Conservation (phyloP, 1,284 basidiomycete genomes). For the Ustilago xerochloae region DNA sequence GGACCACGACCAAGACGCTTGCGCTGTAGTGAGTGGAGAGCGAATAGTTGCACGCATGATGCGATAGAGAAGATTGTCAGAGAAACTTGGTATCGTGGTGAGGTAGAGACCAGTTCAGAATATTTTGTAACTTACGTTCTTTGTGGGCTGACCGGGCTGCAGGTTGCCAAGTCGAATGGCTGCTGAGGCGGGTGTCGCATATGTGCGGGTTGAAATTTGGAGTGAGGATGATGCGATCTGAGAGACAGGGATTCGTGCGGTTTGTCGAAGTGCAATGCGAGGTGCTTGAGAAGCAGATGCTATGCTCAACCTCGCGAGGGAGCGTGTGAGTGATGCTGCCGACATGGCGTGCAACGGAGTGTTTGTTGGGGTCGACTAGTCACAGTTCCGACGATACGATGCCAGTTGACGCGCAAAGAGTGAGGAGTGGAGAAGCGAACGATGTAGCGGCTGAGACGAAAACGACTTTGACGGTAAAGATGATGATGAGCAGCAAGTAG, state of each 20-base stretch:
- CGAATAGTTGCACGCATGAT: too few relatives aligned
- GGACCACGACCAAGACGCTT: constrained; percentile 94
- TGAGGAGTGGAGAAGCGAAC: too few relatives aligned
- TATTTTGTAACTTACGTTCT: constrained; percentile 23
- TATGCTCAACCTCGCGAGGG: constrained; percentile 29
- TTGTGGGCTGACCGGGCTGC: constrained; percentile 45
- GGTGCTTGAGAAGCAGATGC: constrained; percentile 22
- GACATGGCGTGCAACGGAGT: constrained; percentile 16
- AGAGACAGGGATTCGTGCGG: constrained; percentile 11
- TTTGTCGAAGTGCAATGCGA: constrained; percentile 11
- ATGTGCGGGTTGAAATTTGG: constrained; percentile 15
- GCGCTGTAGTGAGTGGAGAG: constrained; percentile 73
- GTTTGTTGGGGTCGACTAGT: too few relatives aligned
- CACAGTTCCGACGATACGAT: too few relatives aligned
- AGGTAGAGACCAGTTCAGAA: too few relatives aligned
- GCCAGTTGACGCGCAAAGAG: too few relatives aligned
- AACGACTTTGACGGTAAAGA: neutral
- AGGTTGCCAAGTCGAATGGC: constrained; percentile 44
- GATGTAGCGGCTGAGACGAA: too few relatives aligned
- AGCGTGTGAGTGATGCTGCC: constrained; percentile 36
- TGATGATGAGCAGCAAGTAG: constrained; percentile 1
- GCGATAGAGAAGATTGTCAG: too few relatives aligned
- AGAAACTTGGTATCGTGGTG: too few relatives aligned
- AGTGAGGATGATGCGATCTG: constrained; percentile 15
- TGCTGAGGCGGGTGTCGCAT: constrained; percentile 32